Base-by-base conservation (phyloP, 306 rosid genomes). In the Trifolium pratense region DNA sequence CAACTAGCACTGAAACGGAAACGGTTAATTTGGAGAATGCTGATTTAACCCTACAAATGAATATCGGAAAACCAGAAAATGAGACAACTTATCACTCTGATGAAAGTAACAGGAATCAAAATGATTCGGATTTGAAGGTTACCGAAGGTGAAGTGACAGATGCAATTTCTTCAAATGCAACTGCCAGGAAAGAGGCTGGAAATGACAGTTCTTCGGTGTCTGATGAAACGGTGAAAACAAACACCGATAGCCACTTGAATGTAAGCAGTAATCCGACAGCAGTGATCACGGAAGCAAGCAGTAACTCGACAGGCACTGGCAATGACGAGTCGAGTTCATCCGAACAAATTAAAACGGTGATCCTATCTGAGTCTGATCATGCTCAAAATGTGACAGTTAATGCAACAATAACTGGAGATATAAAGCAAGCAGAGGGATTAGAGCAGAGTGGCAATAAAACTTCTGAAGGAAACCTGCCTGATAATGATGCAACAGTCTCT, bases 1-100 rank as follows among this genome's bases (percentile, higher is more conserved):
- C 79, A 63, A 72, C 79, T 59, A 79, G 79, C 82, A 71, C 69
- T 37, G 94, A 83, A 83, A 58, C 63, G n/a, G 77, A 76, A 72
- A 40, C 74, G 7, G 13, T 42, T 71, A 77, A 76, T 85, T 51
- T 69, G 48, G 91, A 79, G 64, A 82, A 80, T 61, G 58, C 90
- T 48, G 77, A 39, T 74, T 86, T 43, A 77, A 83, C 58, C 73
- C 16, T 32, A 14, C 85, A 77, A 57, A 43, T 64, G 77, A 80
- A 68, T 68, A 45, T 12, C 37, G 5, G 72, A 43, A 84, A 82
- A 43, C 76, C 84, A 10, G 88, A 83, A 71, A 60, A 68, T 26
- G 51, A 68, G 74, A 31, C 71, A 3, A 60, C 62, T 57, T 21
- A 45, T 23, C 62, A 12, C 66, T 61, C 82, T 2, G 82, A 76